Evolutionary conservation across 2,329 filamentous ascomycete species (phyloP).

Genomic region (Niveomyces coronatus): DNA sequence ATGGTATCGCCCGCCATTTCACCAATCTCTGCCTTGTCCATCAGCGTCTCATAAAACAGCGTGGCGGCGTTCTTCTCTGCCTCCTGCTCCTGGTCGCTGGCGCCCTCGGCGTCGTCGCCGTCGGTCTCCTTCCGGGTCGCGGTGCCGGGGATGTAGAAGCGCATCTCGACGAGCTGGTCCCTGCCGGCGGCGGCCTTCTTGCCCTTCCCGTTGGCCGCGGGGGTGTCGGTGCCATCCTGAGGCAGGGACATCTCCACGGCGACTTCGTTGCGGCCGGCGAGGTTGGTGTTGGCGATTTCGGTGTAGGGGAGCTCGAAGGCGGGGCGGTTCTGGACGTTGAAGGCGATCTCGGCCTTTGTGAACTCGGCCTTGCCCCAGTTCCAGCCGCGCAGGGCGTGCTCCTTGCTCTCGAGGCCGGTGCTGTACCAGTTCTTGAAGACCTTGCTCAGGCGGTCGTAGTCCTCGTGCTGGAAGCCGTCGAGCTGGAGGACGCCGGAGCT

Average conservation of each 20-base stretch:
- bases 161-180: conserved; percentile 96
- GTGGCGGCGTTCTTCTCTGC: conserved; percentile 93
- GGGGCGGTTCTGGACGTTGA: conserved; percentile 94
- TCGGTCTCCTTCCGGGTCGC: conserved; percentile 62
- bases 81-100: conserved; percentile 49
- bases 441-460: conserved; percentile 82
- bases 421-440: conserved; percentile 98
- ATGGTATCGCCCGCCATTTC: conserved; percentile 98
- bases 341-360: conserved; percentile 84
- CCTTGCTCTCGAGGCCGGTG: conserved; percentile 80
- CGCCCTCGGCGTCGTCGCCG: conserved; percentile 54
- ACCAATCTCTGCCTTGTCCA: conserved; percentile 98
- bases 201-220: conserved; percentile 65
- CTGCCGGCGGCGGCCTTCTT: conserved; percentile 82
- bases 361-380: conserved; percentile 99
- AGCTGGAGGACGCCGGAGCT: conserved; percentile 82
- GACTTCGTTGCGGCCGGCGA: conserved; percentile 96
- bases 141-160: conserved; percentile 93
- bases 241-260: conserved; percentile 86
- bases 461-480: conserved; percentile 90
- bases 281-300: conserved; percentile 94
- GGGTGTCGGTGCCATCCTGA: conserved; percentile 58
- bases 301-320: conserved; percentile 96
- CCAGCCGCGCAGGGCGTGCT: conserved; percentile 93
- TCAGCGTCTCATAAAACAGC: conserved; percentile 95